Conservation (phyloP, 192 early-diverging fungal species). For the Gigaspora rosea region DNA sequence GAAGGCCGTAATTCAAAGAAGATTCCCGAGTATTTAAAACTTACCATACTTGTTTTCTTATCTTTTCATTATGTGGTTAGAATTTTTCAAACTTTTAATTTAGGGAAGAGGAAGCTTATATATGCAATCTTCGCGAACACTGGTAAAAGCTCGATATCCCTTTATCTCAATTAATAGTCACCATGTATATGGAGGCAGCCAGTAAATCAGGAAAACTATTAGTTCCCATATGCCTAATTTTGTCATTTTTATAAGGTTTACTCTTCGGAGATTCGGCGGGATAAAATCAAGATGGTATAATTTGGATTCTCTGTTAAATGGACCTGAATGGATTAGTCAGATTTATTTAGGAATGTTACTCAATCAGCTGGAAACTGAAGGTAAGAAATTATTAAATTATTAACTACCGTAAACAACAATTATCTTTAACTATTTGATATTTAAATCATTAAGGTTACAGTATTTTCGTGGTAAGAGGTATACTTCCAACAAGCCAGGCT, state of each 20-base stretch:
- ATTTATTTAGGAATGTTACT: slow-evolving; percentile 65
- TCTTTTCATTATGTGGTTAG: neutral
- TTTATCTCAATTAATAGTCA: neutral
- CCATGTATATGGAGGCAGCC: too few species aligned
- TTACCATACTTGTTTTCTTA: neutral
- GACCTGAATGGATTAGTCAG: slow-evolving; percentile 63
- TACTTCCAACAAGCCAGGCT: slow-evolving; percentile 20
- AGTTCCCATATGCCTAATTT: neutral
- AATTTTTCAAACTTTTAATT: neutral
- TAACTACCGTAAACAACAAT: too few species aligned
- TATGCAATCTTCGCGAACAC: slow-evolving; percentile 69
- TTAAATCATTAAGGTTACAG: slow-evolving; percentile 36
- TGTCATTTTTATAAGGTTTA: slow-evolving; percentile 50
- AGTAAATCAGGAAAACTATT: too few species aligned
- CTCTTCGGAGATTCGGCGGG: slow-evolving; percentile 67
- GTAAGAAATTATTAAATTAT: too few species aligned
- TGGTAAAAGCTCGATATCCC: slow-evolving; percentile 39
- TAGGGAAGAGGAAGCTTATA: slow-evolving; percentile 63
- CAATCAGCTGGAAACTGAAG: slow-evolving; percentile 50
- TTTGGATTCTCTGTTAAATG: slow-evolving; percentile 58
- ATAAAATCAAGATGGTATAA: slow-evolving; percentile 75
- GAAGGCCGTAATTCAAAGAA: slow-evolving; percentile 44
- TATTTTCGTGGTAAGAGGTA: slow-evolving; percentile 43
- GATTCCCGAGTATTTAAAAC: slow-evolving; percentile 53
- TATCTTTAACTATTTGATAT: neutral